phyloP scores from a whole-genome alignment of 257 asterid species.

The Mitragyna speciosa region DNA sequence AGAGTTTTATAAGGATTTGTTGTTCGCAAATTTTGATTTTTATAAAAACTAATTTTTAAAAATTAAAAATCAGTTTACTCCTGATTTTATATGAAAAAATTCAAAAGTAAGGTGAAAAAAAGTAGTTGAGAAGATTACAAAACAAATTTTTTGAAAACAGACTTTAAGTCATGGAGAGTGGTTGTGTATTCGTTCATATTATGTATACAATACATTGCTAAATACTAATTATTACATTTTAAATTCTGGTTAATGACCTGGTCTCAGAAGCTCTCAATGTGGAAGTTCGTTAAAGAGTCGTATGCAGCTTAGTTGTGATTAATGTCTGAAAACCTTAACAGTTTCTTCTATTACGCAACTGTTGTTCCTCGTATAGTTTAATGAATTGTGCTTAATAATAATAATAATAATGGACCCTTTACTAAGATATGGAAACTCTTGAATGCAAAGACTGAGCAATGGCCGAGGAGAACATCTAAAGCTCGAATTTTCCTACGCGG shows the following conservation, averaged over 20 bases:
- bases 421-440: neutral
- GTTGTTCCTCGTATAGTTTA: neutral
- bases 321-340: neutral
- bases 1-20: no score
- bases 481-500: neutral
- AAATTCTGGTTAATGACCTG: neutral
- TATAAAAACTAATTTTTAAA: no score
- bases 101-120: no score
- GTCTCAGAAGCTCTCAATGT: neutral
- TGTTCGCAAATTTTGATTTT: no score
- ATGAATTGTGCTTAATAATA: neutral
- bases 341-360: neutral
- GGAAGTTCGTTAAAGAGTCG: neutral
- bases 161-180: no score
- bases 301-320: neutral
- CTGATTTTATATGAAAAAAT: no score
- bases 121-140: no score
- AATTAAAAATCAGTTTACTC: no score
- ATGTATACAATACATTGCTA: neutral
- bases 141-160: no score
- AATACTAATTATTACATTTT: neutral
- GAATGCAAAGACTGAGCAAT: neutral
- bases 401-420: neutral
- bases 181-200: no score
- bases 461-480: neutral